These are phyloP conservation scores for Dictyostelium intermedium DNA, from an alignment of 78 protist species.

Conservation along the genomic window DNA sequence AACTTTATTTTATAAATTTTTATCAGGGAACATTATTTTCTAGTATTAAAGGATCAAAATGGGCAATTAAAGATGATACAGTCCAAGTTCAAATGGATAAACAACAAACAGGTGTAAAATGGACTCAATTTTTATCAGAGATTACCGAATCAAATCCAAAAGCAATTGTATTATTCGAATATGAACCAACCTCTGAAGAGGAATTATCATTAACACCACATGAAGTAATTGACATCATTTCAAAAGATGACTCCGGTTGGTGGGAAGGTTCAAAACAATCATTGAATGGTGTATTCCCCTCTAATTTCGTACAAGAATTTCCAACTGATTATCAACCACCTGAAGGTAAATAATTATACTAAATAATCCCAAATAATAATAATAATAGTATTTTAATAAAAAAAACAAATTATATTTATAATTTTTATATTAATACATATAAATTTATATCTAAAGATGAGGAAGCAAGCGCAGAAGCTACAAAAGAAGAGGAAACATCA, in stretches of 20 bases:
- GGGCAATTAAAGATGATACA: slow-evolving; percentile 15
- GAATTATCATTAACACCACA: slow-evolving; percentile 19
- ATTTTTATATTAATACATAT: too few relatives aligned
- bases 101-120: slow-evolving; percentile 1
- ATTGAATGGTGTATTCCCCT: slow-evolving; percentile 31
- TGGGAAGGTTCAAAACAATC: slow-evolving; percentile 41
- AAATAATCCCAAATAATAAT: too few relatives aligned
- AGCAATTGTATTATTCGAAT: slow-evolving; percentile 57
- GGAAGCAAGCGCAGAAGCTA: background rate
- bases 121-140: slow-evolving; percentile 12
- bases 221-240: background rate
- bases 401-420: too few relatives aligned
- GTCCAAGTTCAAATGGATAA: slow-evolving; percentile 28
- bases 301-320: slow-evolving; percentile 31
- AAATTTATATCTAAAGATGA: background rate
- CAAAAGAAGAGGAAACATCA: background rate
- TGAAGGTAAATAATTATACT: slow-evolving; percentile 21
- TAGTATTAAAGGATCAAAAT: slow-evolving; percentile 27
- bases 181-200: slow-evolving; percentile 29
- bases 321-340: slow-evolving; percentile 37
- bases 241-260: slow-evolving; percentile 66
- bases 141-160: slow-evolving; percentile 3
- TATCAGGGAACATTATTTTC: slow-evolving; percentile 29
- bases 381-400: too few relatives aligned
- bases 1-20: too few relatives aligned